Conservation (phyloP, 352 stramenopile genomes). For the Phytophthora multivora region DNA sequence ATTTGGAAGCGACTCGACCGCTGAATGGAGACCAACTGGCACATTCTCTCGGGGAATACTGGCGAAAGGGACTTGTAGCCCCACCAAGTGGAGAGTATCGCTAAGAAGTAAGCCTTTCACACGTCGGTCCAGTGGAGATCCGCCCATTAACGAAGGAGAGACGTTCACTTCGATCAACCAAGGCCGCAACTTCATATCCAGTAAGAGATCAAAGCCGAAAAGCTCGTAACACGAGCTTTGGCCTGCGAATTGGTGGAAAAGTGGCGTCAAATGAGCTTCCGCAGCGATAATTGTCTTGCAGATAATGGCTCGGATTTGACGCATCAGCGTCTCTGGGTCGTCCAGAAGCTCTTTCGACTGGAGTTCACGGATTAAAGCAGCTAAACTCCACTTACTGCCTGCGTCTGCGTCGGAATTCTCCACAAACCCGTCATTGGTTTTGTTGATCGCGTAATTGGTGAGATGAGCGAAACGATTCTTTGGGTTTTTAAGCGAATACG, state of each 20-base stretch:
- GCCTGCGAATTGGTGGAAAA: constrained; percentile 63
- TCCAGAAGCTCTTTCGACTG: constrained; percentile 34
- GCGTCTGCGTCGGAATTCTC: constrained; percentile 59
- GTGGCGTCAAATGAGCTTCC: constrained; percentile 63
- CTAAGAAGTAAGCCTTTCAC: constrained; percentile 81
- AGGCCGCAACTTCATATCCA: constrained; percentile 56
- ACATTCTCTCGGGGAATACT: constrained; percentile 33
- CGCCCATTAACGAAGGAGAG: constrained; percentile 81
- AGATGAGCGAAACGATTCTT: constrained; percentile 72
- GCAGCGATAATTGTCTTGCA: constrained; percentile 78
- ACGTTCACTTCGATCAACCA: constrained; percentile 85
- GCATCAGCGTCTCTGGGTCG: constrained; percentile 36
- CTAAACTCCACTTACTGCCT: constrained; percentile 76
- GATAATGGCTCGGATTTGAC: constrained; percentile 59
- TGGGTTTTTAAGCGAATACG: constrained; percentile 72
- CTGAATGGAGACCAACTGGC: constrained; percentile 15
- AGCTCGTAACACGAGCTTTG: constrained; percentile 68
- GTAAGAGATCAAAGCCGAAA: constrained; percentile 81
- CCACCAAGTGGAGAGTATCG: constrained; percentile 83
- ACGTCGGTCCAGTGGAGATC: constrained; percentile 68
- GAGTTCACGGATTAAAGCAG: constrained; percentile 53
- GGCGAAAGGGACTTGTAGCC: constrained; percentile 48
- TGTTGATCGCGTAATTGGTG: constrained; percentile 86
- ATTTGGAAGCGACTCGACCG: not conserved
- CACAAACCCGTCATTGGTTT: constrained; percentile 60